These are phyloP conservation scores for Symbiodinium pilosum DNA, from an alignment of 73 alveolate species.

Conservation along the genomic window DNA sequence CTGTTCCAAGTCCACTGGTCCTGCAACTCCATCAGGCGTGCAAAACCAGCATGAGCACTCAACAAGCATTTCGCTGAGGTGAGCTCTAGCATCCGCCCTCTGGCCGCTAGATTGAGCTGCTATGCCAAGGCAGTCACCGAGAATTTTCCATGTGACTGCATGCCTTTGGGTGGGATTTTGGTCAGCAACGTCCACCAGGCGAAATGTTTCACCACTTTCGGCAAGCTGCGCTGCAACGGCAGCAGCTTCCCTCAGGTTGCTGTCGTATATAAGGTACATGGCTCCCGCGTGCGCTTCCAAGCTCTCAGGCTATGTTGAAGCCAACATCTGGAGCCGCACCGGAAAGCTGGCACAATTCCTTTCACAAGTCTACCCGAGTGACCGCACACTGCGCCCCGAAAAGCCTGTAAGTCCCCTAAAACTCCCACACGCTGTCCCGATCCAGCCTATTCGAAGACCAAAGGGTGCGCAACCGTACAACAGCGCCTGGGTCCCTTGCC, in stretches of 20 bases:
- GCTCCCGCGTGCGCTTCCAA: neutral
- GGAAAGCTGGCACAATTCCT: neutral
- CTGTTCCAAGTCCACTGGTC: neutral
- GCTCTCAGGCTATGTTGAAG: neutral
- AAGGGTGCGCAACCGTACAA: too few species aligned
- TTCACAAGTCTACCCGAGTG: too few species aligned
- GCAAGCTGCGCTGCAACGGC: neutral
- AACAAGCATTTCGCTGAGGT: neutral
- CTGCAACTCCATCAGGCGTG: neutral
- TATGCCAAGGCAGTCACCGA: neutral
- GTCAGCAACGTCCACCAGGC: neutral
- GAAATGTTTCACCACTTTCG: neutral
- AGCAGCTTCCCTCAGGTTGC: neutral
- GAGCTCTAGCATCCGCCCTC: neutral
- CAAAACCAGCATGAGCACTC: slow-evolving; percentile 4
- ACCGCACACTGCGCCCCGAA: too few species aligned
- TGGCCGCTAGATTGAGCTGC: neutral
- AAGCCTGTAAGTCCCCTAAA: too few species aligned
- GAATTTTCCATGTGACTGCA: neutral
- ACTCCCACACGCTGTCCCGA: too few species aligned
- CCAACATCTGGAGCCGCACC: too few species aligned
- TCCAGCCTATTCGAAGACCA: too few species aligned
- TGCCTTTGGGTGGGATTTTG: neutral
- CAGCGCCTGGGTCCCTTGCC: neutral
- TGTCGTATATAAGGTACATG: neutral